These are phyloP conservation scores for Tylopilus rubrobrunneus DNA, from an alignment of 768 basidiomycete genomes.

Conservation along the genomic window DNA sequence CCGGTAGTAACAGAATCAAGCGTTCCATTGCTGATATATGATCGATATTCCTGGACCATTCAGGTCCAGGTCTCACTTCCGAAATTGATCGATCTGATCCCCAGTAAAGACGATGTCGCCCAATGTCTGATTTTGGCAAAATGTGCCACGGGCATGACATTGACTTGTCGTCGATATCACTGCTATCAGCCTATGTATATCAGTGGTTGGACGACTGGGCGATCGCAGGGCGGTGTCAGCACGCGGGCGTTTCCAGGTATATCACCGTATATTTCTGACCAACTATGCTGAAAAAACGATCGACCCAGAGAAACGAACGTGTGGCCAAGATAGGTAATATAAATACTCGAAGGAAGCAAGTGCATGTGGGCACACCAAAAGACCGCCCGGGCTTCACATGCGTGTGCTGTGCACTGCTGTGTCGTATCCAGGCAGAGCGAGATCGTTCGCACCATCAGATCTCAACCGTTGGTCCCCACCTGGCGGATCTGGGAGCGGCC, in stretches of 20 bases:
- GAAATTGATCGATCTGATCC: no score
- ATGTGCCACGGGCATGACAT: no score
- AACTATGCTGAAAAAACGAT: neutral
- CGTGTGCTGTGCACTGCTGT: constrained; percentile 7
- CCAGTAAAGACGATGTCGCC: no score
- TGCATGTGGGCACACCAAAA: no score
- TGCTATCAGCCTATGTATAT: no score
- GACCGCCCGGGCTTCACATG: neutral
- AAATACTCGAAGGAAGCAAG: neutral
- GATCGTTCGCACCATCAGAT: neutral
- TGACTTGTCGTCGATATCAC: no score
- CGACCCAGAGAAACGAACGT: neutral
- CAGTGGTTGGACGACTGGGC: neutral
- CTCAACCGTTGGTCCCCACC: neutral
- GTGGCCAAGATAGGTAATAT: neutral
- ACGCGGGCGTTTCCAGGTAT: neutral
- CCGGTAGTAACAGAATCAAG: no score
- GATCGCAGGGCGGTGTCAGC: neutral
- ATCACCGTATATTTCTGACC: neutral
- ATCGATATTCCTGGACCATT: no score
- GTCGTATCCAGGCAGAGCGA: constrained; percentile 16
- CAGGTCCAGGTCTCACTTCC: no score
- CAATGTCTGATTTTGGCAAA: no score
- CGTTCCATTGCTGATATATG: no score
- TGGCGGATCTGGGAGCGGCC: constrained; percentile 8